Evolutionary conservation across 2,329 filamentous ascomycete genomes (phyloP).

Genomic region (Hymenoscyphus repandus): DNA sequence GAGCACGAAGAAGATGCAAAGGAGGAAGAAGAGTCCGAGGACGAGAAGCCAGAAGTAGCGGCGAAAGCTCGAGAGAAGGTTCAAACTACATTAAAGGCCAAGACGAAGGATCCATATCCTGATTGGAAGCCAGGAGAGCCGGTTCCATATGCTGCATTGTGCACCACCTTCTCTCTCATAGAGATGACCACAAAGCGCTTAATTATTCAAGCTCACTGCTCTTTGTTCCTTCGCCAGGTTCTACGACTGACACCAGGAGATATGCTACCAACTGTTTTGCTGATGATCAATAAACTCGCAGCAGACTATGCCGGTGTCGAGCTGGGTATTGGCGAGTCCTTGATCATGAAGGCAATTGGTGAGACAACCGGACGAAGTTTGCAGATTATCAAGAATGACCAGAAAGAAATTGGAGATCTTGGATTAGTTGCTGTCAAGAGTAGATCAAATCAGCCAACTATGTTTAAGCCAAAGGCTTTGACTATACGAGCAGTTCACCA

Average conservation of each 20-base stretch:
- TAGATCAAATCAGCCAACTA: slow-evolving; percentile 88
- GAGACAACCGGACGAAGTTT: slow-evolving; percentile 87
- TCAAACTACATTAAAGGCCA: slow-evolving; percentile 67
- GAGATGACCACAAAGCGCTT: slow-evolving; percentile 92
- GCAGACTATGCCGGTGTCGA: slow-evolving; percentile 96
- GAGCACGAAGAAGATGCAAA: slow-evolving; percentile 40
- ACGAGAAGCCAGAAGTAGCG: slow-evolving; percentile 64
- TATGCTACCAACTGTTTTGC: slow-evolving; percentile 77
- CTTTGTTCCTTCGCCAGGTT: slow-evolving; percentile 89
- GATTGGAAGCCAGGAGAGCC: slow-evolving; percentile 89
- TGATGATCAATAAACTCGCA: slow-evolving; percentile 98
- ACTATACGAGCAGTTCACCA: slow-evolving; percentile 84
- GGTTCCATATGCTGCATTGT: slow-evolving; percentile 91
- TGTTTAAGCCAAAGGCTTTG: slow-evolving; percentile 94
- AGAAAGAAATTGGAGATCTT: slow-evolving; percentile 93
- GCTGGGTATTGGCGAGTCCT: slow-evolving; percentile 93
- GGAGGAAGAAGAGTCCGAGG: slow-evolving; percentile 48
- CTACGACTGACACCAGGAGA: slow-evolving; percentile 83
- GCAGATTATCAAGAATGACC: slow-evolving; percentile 86
- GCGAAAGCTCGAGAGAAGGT: slow-evolving; percentile 76
- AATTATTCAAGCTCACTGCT: slow-evolving; percentile 82
- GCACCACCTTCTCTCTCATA: slow-evolving; percentile 88
- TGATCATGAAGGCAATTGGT: slow-evolving; percentile 98
- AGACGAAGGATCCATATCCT: slow-evolving; percentile 76
- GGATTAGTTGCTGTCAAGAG: slow-evolving; percentile 94